Percentiles rank a stretch among this genome's conserved stretches.
phyloP scores from a whole-genome alignment of 2,329 filamentous ascomycete species.

The Paraphaeosphaeria sporulosa region DNA sequence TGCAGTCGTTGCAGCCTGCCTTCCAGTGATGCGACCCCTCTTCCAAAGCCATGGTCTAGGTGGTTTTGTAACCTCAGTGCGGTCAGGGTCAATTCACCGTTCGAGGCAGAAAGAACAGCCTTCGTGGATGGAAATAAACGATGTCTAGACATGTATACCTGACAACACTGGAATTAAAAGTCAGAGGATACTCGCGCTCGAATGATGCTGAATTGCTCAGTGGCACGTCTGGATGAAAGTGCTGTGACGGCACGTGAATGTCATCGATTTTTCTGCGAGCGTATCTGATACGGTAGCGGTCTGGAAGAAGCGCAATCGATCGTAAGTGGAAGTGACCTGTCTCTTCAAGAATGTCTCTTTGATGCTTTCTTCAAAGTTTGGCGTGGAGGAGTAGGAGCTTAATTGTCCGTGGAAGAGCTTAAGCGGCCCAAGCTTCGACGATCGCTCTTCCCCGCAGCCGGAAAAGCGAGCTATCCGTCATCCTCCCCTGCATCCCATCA shows the following conservation, averaged over 20 bases:
- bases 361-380: neutral
- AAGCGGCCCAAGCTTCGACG: slow-evolving; percentile 2
- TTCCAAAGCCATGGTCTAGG: neutral
- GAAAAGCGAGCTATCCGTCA: slow-evolving; percentile 2
- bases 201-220: no score
- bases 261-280: no score
- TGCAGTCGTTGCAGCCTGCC: slow-evolving; percentile 11
- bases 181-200: no score
- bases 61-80: neutral
- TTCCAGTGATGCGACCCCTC: slow-evolving; percentile 8
- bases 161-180: neutral
- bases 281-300: no score
- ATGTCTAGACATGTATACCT: neutral
- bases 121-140: neutral
- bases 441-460: slow-evolving; percentile 1
- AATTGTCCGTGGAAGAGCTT: neutral
- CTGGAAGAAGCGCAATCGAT: no score
- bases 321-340: no score
- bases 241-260: no score
- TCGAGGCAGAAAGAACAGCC: neutral
- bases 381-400: neutral
- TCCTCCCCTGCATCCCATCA: slow-evolving; percentile 8
- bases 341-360: no score
- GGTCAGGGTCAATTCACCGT: neutral
- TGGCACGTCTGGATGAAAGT: no score